These are phyloP conservation scores for Hypoxylon lienhwacheense DNA, from an alignment of 495 filamentous ascomycete species.

Conservation along the genomic window DNA sequence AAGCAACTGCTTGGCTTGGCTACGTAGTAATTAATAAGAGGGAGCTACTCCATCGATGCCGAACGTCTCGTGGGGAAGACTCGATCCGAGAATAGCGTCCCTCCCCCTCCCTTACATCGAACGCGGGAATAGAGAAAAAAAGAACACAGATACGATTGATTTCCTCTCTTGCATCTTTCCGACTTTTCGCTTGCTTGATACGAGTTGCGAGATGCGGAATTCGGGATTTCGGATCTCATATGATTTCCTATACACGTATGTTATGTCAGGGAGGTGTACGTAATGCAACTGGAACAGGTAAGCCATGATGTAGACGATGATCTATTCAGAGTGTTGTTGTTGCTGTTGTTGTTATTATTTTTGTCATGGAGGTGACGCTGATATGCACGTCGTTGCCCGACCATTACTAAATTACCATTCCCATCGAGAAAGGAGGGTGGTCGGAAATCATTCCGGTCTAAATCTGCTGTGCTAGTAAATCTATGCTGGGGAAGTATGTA, in stretches of 20 bases:
- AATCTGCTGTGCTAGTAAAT: conserved; percentile 23
- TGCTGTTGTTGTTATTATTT: too few relatives aligned
- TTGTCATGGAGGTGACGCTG: conserved; percentile 14
- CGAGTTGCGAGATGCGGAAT: not conserved
- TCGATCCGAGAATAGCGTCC: too few relatives aligned
- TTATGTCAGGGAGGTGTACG: conserved; percentile 18
- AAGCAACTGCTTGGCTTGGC: not conserved
- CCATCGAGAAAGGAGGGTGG: too few relatives aligned
- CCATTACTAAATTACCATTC: too few relatives aligned
- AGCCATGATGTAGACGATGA: conserved; percentile 28
- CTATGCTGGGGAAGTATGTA: too few relatives aligned
- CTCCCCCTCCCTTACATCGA: too few relatives aligned
- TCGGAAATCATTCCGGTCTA: too few relatives aligned
- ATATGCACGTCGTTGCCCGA: conserved; percentile 27
- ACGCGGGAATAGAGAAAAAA: too few relatives aligned
- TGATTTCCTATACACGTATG: not conserved
- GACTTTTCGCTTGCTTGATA: too few relatives aligned
- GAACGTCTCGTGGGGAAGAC: too few relatives aligned
- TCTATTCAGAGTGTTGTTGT: conserved; percentile 2
- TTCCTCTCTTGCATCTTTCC: too few relatives aligned
- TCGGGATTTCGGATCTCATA: conserved; percentile 3
- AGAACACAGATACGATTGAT: too few relatives aligned
- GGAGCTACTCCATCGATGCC: not conserved
- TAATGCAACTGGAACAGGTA: conserved; percentile 18
- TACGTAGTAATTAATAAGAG: not conserved